These are phyloP conservation scores for Myriosclerotinia duriaeana DNA, from an alignment of 2,329 filamentous ascomycete species.

Conservation along the genomic window DNA sequence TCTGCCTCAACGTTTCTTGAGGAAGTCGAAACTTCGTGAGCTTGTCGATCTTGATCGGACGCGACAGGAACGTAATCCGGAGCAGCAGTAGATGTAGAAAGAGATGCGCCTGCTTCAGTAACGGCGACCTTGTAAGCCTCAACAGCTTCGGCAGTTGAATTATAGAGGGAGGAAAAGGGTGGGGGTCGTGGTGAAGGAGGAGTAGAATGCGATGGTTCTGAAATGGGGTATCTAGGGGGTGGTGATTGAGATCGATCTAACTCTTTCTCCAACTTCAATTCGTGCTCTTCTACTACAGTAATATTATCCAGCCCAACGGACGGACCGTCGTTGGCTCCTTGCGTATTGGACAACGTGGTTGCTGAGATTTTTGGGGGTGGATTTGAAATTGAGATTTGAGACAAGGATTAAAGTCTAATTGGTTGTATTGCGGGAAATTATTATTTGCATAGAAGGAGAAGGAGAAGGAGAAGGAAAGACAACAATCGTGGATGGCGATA, in stretches of 20 bases:
- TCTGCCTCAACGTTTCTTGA: conserved; percentile 59
- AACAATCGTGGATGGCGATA: conserved; percentile 6
- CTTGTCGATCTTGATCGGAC: conserved; percentile 39
- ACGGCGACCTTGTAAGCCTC: conserved; percentile 43
- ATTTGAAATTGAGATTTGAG: conserved; percentile 23
- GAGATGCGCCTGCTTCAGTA: conserved; percentile 42
- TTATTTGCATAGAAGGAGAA: conserved; percentile 10
- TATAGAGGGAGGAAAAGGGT: conserved; percentile 61
- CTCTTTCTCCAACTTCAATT: conserved; percentile 42
- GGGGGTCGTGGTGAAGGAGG: conserved; percentile 50
- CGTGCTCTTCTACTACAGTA: conserved; percentile 30
- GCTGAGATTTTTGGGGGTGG: conserved; percentile 29
- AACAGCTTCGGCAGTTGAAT: conserved; percentile 43
- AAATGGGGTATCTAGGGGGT: conserved; percentile 58
- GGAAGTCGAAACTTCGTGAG: conserved; percentile 32
- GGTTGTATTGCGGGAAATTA: conserved; percentile 22
- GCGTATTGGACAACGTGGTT: conserved; percentile 52
- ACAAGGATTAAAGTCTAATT: conserved; percentile 22
- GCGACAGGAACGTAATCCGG: conserved; percentile 55
- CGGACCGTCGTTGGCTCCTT: conserved; percentile 48
- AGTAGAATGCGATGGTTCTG: conserved; percentile 52
- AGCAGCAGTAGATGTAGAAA: conserved; percentile 56
- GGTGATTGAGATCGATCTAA: conserved; percentile 49
- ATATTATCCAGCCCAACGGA: conserved; percentile 43
- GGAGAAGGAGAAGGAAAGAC: background rate